Evolutionary conservation across 805 yeast genomes (phyloP).

Genomic region (Metschnikowia chrysomelidarum): DNA sequence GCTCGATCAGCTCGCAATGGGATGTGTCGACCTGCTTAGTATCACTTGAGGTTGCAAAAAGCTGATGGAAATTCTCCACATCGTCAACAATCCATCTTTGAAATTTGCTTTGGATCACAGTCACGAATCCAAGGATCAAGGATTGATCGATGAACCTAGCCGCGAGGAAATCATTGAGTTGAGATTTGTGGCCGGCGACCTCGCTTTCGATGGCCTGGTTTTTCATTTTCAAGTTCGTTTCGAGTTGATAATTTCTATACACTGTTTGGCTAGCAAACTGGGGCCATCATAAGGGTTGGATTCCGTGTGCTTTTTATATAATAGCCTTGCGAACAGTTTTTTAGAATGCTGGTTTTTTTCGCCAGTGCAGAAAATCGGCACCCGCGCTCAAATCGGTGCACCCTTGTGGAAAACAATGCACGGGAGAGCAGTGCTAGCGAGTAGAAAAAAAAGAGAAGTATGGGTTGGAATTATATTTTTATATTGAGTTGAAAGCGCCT

Average conservation of each 20-base stretch:
- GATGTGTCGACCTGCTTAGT: constrained; percentile 14
- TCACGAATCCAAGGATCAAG: constrained; percentile 47
- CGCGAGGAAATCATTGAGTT: constrained; percentile 26
- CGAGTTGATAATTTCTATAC: background rate
- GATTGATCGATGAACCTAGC: constrained; percentile 37
- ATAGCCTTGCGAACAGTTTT: too few relatives aligned
- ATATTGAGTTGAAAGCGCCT: too few relatives aligned
- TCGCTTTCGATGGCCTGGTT: constrained; percentile 10
- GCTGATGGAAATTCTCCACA: constrained; percentile 30
- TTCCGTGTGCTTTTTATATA: too few relatives aligned
- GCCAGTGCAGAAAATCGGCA: too few relatives aligned
- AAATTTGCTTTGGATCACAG: constrained; percentile 48
- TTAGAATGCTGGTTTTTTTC: too few relatives aligned
- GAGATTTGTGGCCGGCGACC: constrained; percentile 21
- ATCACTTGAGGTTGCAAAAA: constrained; percentile 4
- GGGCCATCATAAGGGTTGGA: constrained; percentile 11
- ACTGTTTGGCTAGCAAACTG: constrained; percentile 9
- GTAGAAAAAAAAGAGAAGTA: too few relatives aligned
- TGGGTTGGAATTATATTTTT: too few relatives aligned
- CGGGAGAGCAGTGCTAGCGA: too few relatives aligned
- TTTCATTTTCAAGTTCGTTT: constrained; percentile 8
- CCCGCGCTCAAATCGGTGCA: too few relatives aligned
- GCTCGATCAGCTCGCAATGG: constrained; percentile 37
- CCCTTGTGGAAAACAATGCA: too few relatives aligned
- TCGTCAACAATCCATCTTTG: constrained; percentile 38